Base-by-base conservation (phyloP, 371 early-diverging fungal species). In the Rhizopus arrhizus region DNA sequence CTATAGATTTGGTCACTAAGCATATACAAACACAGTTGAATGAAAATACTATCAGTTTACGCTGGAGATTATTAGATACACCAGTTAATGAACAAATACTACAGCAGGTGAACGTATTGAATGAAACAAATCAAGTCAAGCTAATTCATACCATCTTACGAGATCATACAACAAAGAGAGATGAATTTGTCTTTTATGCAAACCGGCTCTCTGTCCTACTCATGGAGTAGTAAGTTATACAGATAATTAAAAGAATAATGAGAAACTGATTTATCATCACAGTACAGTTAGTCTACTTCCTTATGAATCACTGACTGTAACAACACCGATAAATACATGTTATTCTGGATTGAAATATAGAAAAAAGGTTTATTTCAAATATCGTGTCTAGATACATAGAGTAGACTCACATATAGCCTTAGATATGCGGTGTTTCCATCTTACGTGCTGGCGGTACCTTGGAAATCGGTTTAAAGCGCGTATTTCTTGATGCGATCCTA, bases 181-280 rank as follows among this genome's bases (percentile, higher is more conserved):
- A 89, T 63, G 95, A 95, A 68, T 95, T 96, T 73, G 85, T 93
- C 16, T 95, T 95, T 68, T 92, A 92, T 68, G 85, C 94, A 7
- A 94, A 95, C 63, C 81, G 96, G n/a, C 72, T 96, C 40, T 88
- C 91, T n/a, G 85, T 91, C 8, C 70, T 95, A 59, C 85, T 94
- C 31, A 88, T 94, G 34, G 96, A 96, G 73, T 64, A 82, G 87
- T 85, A 81, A 61, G 64, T 36, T 11, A 41, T 5, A 11, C 35
- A 15, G 3, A 1, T 3, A 43, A n/a, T n/a, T 6, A 15, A 43
- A 43, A 6, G n/a, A 43, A n/a, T 6, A 38, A 8, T 38, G 13
- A 38, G 11, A 13, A 38, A 5, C 40, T 8, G 40, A 6, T 38
- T 13, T 38, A 38, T 13, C 11, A 8, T 31, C 41, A 12, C 56